Evolutionary conservation across 2,329 filamentous ascomycete genomes (phyloP).

Genomic region (Anthostomella pinea): DNA sequence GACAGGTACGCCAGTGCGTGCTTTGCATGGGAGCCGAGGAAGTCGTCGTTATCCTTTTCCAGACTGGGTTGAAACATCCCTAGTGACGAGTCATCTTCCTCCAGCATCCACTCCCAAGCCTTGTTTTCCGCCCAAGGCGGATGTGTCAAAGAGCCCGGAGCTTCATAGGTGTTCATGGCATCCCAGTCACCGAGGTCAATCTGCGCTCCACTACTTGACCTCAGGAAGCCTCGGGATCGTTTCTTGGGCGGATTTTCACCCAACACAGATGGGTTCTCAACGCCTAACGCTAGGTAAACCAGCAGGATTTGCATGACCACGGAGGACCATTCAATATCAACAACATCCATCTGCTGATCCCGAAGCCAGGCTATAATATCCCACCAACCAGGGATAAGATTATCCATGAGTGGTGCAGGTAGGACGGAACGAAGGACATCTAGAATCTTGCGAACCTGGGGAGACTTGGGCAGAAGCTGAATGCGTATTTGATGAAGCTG

Average conservation of each 20-base stretch:
- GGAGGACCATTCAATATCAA: constrained; percentile 67
- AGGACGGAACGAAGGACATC: constrained; percentile 63
- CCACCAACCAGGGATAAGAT: constrained; percentile 68
- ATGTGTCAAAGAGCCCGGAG: constrained; percentile 46
- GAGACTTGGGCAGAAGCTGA: constrained; percentile 61
- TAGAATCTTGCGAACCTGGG: constrained; percentile 60
- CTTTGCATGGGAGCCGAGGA: constrained; percentile 50
- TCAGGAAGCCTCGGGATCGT: constrained; percentile 26
- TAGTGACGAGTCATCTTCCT: constrained; percentile 45
- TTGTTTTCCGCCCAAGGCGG: constrained; percentile 59
- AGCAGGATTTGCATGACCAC: constrained; percentile 62
- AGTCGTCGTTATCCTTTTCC: constrained; percentile 31
- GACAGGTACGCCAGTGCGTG: constrained; percentile 65
- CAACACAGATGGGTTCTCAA: constrained; percentile 26
- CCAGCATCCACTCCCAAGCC: constrained; percentile 70
- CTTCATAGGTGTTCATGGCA: constrained; percentile 44
- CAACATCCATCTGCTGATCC: constrained; percentile 42
- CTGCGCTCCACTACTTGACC: constrained; percentile 32
- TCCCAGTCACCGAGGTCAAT: constrained; percentile 42
- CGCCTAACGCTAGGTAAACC: constrained; percentile 59
- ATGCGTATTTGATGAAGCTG: constrained; percentile 64
- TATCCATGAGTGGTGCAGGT: constrained; percentile 56
- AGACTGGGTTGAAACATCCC: constrained; percentile 25
- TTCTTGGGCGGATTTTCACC: constrained; percentile 15
- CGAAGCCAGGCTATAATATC: constrained; percentile 69